Conservation (phyloP, 2,329 filamentous ascomycete species). For the Lithohypha guttulata region DNA sequence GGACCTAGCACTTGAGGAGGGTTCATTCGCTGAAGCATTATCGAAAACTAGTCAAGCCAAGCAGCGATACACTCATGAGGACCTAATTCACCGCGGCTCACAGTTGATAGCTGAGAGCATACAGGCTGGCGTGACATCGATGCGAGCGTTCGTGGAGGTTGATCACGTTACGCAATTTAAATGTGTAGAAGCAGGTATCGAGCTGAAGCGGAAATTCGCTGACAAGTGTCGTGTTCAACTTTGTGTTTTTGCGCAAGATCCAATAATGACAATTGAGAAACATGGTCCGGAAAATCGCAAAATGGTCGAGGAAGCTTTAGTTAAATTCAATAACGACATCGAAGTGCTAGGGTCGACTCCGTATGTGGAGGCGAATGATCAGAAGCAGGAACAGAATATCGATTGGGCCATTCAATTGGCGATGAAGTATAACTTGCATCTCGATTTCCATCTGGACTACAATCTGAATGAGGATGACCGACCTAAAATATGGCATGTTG, state of each 20-base stretch:
- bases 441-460: conserved; percentile 66
- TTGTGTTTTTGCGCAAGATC: conserved; percentile 60
- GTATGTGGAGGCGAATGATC: conserved; percentile 51
- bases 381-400: conserved; percentile 46
- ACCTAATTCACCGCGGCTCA: conserved; percentile 54
- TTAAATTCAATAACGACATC: conserved; percentile 29
- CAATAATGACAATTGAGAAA: conserved; percentile 48
- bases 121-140: conserved; percentile 53
- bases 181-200: conserved; percentile 47
- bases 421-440: conserved; percentile 40
- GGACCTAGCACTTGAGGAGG: conserved; percentile 48
- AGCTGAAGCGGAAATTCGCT: conserved; percentile 45
- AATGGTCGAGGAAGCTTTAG: conserved; percentile 39
- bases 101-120: conserved; percentile 57
- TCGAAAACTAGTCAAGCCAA: conserved; percentile 50
- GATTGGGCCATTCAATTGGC: conserved; percentile 51
- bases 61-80: conserved; percentile 47
- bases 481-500: conserved; percentile 44
- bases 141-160: conserved; percentile 62
- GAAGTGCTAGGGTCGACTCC: conserved; percentile 58
- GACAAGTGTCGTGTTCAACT: conserved; percentile 52
- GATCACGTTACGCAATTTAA: conserved; percentile 50
- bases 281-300: conserved; percentile 41
- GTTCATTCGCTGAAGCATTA: conserved; percentile 58
- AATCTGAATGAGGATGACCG: conserved; percentile 43